Conservation (phyloP, 2,329 filamentous ascomycete species). For the Ophiocordyceps camponoti-floridani region DNA sequence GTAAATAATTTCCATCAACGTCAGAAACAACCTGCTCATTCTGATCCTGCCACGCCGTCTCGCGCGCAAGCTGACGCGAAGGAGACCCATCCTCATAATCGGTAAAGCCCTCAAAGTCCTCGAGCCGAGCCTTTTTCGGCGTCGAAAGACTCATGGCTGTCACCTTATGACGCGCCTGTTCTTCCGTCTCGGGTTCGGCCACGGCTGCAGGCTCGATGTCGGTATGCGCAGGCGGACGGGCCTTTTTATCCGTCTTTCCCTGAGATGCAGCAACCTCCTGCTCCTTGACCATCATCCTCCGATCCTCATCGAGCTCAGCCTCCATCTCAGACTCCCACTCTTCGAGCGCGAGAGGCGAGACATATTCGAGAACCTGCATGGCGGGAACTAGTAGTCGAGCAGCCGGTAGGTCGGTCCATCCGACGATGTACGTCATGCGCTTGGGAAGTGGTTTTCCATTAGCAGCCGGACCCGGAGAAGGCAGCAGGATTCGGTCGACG, state of each 20-base stretch:
- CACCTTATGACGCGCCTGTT: slow-evolving; percentile 9
- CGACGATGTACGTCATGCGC: slow-evolving; percentile 34
- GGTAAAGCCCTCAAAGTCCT: slow-evolving; percentile 12
- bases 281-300: slow-evolving; percentile 10
- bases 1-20: slow-evolving; percentile 1
- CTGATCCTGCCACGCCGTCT: slow-evolving; percentile 4
- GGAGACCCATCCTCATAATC: slow-evolving; percentile 12
- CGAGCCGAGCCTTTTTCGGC: slow-evolving; percentile 14
- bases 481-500: slow-evolving; percentile 30
- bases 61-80: slow-evolving; percentile 10
- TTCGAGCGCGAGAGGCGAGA: slow-evolving; percentile 36
- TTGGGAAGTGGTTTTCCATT: slow-evolving; percentile 20
- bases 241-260: slow-evolving; percentile 5
- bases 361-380: slow-evolving; percentile 35
- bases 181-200: slow-evolving; percentile 8
- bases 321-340: slow-evolving; percentile 33
- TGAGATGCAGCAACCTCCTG: slow-evolving; percentile 4
- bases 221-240: slow-evolving; percentile 11
- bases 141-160: slow-evolving; percentile 17
- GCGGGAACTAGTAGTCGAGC: slow-evolving; percentile 27
- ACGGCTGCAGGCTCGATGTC: slow-evolving; percentile 8
- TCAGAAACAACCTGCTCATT: slow-evolving; percentile 1
- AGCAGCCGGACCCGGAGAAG: slow-evolving; percentile 13
- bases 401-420: slow-evolving; percentile 32
- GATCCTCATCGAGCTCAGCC: slow-evolving; percentile 22